Conservation (phyloP, 192 early-diverging fungal species). For the Coemansia erecta region DNA sequence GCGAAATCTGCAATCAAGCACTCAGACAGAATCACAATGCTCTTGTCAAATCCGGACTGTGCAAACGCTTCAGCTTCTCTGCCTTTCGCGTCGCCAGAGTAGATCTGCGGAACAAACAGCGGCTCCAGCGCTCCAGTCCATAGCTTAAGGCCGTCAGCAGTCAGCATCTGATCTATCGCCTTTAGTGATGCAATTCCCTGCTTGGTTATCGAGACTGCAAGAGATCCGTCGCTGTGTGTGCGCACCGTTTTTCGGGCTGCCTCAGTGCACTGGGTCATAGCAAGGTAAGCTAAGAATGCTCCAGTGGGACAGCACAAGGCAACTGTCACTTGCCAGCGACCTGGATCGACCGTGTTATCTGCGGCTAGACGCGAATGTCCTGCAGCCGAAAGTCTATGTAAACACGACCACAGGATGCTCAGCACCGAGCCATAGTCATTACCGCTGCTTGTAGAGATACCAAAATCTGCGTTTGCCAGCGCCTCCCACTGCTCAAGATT, state of each 20-base stretch:
- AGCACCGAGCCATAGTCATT: conserved; percentile 8
- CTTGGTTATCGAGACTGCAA: conserved; percentile 9
- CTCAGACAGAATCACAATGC: conserved; percentile 13
- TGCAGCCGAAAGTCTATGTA: conserved; percentile 3
- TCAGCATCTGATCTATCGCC: conserved; percentile 15
- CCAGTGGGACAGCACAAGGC: conserved; percentile 29
- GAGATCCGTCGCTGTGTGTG: not conserved
- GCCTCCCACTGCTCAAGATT: conserved; percentile 21
- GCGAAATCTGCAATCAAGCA: conserved; percentile 2
- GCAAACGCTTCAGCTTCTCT: conserved; percentile 8
- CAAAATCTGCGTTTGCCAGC: conserved; percentile 13
- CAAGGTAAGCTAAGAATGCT: conserved; percentile 23
- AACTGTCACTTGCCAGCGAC: conserved; percentile 23
- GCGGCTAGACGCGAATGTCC: not conserved
- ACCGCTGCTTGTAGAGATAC: not conserved
- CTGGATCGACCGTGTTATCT: not conserved
- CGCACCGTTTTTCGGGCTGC: conserved; percentile 15
- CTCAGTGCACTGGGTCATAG: conserved; percentile 16
- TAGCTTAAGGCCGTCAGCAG: conserved; percentile 8
- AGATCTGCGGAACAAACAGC: conserved; percentile 35
- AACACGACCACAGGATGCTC: conserved; percentile 26
- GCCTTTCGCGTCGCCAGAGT: conserved; percentile 1
- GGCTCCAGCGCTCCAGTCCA: conserved; percentile 8
- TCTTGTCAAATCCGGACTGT: conserved; percentile 16
- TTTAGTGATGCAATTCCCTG: conserved; percentile 21